phyloP scores from a whole-genome alignment of 2,329 filamentous ascomycete species.

The Ceratocystis lukuohia region DNA sequence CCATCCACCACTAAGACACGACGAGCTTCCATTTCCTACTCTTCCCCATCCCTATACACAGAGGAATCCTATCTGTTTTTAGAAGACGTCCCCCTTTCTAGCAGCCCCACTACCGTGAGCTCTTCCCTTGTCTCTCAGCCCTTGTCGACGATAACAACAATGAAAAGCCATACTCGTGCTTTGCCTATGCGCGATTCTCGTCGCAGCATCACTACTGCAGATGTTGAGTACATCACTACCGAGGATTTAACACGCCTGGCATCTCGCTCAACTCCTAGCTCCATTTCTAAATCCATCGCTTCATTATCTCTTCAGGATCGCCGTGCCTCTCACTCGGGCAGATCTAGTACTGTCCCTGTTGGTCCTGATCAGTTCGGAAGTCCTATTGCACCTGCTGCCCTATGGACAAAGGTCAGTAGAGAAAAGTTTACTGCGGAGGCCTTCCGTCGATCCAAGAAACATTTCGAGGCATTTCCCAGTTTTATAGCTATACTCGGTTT shows the following conservation, averaged over 20 bases:
- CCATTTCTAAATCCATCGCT: background rate
- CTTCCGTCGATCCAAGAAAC: constrained; percentile 39
- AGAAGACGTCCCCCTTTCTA: background rate
- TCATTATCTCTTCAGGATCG: background rate
- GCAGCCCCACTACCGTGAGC: background rate
- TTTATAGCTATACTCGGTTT: constrained; percentile 48
- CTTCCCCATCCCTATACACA: background rate
- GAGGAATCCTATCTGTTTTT: background rate
- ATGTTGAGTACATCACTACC: constrained; percentile 17
- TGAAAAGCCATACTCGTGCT: constrained; percentile 14
- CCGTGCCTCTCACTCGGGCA: constrained; percentile 12
- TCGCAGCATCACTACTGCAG: constrained; percentile 6
- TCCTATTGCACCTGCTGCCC: constrained; percentile 42
- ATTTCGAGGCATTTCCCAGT: constrained; percentile 46
- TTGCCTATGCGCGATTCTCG: constrained; percentile 14
- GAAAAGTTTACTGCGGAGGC: constrained; percentile 45
- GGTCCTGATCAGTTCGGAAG: constrained; percentile 45
- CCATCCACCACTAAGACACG: constrained; percentile 7
- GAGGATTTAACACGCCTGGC: constrained; percentile 8
- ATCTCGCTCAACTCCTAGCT: background rate
- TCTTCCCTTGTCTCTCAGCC: background rate
- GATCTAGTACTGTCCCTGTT: constrained; percentile 28
- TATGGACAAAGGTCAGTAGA: constrained; percentile 46
- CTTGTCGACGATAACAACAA: background rate
- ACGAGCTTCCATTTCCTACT: constrained; percentile 14